These are phyloP conservation scores for Solanum hybrid DNA, from an alignment of 305 asterid genomes.

Conservation along the genomic window DNA sequence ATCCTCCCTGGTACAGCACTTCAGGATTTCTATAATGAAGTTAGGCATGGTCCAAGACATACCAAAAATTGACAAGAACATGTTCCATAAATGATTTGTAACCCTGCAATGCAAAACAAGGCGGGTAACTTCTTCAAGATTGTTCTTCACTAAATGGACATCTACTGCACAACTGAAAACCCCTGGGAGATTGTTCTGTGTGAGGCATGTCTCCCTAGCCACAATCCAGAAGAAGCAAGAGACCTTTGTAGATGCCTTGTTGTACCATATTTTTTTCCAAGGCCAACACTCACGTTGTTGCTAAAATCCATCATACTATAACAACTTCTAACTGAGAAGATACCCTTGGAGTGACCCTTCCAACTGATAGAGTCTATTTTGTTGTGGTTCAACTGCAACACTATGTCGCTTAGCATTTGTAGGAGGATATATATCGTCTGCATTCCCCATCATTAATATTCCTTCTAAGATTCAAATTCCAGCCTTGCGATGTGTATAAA, in stretches of 20 bases:
- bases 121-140: neutral
- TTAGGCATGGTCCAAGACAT: neutral
- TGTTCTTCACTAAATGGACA: neutral
- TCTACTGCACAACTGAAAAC: neutral
- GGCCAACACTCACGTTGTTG: neutral
- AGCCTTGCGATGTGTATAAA: neutral
- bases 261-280: neutral
- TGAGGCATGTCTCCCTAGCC: neutral
- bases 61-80: neutral
- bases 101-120: neutral
- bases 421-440: neutral
- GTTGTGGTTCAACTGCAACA: neutral
- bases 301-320: neutral
- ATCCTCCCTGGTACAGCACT: neutral
- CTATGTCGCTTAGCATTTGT: neutral
- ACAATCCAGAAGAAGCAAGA: neutral
- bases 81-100: neutral
- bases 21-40: neutral
- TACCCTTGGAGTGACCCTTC: neutral
- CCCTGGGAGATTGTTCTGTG: neutral
- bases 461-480: neutral
- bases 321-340: neutral
- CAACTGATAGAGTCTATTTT: neutral
- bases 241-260: neutral
- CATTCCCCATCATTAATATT: neutral